Conservation (phyloP, 192 early-diverging fungal genomes). For the Gamsiella multidivaricata region DNA sequence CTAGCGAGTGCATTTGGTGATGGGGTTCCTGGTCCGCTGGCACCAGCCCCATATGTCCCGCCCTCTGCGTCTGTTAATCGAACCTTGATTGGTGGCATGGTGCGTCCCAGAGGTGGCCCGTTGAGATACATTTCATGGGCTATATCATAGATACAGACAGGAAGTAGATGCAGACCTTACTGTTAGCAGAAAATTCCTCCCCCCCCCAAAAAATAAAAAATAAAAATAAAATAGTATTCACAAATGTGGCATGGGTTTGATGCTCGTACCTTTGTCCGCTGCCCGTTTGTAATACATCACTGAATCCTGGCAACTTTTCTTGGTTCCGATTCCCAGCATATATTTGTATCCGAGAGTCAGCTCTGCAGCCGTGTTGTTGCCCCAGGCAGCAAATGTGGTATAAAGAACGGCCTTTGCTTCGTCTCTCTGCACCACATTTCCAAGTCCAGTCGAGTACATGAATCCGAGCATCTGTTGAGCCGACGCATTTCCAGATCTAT, state of each 20-base stretch:
- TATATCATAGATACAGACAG: constrained; percentile 26
- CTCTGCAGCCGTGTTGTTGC: constrained; percentile 78
- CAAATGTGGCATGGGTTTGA: too few species aligned
- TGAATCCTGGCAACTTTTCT: constrained; percentile 81
- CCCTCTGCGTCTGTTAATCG: constrained; percentile 82
- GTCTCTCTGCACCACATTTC: constrained; percentile 69
- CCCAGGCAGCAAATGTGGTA: constrained; percentile 81
- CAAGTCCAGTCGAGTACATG: constrained; percentile 91
- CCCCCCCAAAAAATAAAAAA: neutral
- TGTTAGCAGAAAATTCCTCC: too few species aligned
- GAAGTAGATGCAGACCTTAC: too few species aligned
- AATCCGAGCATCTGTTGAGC: constrained; percentile 93
- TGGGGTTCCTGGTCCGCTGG: constrained; percentile 61
- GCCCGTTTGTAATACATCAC: constrained; percentile 82
- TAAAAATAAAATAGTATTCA: constrained; percentile 1
- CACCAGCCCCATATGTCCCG: constrained; percentile 88
- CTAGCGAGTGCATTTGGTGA: constrained; percentile 29
- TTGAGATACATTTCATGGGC: constrained; percentile 72
- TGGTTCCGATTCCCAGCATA: constrained; percentile 82
- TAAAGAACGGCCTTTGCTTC: constrained; percentile 70
- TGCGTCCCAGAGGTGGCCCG: constrained; percentile 88
- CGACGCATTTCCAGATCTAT: constrained; percentile 76
- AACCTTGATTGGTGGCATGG: constrained; percentile 72
- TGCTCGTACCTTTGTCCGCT: constrained; percentile 86
- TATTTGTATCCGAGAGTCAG: constrained; percentile 89